Base-by-base conservation (phyloP, 192 early-diverging fungal species). In the Hyaloraphidium curvatum region DNA sequence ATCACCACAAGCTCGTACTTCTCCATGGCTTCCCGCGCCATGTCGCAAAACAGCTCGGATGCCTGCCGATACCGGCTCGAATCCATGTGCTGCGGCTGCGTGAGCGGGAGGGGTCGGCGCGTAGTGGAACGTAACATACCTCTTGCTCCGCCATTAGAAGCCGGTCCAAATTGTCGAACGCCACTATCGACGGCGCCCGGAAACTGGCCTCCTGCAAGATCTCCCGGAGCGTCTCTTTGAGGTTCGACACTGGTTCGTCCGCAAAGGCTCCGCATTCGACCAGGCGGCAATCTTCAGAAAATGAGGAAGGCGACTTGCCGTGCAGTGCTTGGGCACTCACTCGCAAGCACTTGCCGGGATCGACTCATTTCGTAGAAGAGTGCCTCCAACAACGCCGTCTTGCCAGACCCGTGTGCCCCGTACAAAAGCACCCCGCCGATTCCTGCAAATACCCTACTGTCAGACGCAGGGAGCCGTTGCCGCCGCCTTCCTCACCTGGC, bases 131-230 rank as follows among this genome's bases (percentile, higher is more conserved):
- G 53, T n/a, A 11, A 51, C 55, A 31, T 62, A 81, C 77, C 65
- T 83, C 84, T 17, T 82, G 72, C 55, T 81, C 79, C 0, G 79
- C 77, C 7, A 80, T 81, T 22, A 81, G 70, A 27, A 89, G 56
- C 11, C 72, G 62, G 59, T 89, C 86, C 29, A 89, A 55, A 53
- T 87, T 76, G 51, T 89, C 86, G 39, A 86, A 72, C 21, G 87
- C 64, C 7, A 89, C 41, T 14, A 87, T 63, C 33, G 73, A 73
- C n/a, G 86, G 86, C 2, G 71, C 60, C 37, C 76, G 78, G 72
- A 74, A 84, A 14, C 71, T 69, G n/a, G 78, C 76, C 22, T 75
- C 68, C 39, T 77, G 65, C 57, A 82, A 75, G 61, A 71, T 71
- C 39, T 71, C 56, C 57, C 72, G 67, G 5, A 81, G 56, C 22